phyloP scores from a whole-genome alignment of 352 stramenopile genomes.

The Globisporangium canariense region DNA sequence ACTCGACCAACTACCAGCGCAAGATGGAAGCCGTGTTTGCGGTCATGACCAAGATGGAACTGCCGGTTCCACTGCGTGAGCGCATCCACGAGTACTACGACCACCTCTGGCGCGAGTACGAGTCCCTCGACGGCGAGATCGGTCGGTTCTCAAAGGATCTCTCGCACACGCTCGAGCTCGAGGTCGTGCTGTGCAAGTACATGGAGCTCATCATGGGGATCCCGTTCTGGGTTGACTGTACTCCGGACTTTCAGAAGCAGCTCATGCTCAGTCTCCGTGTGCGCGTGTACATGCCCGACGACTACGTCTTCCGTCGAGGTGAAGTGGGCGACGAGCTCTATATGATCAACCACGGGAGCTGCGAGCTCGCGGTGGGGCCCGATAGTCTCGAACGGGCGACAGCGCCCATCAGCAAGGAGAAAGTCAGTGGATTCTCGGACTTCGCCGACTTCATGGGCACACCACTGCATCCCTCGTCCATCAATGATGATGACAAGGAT shows the following conservation, averaged over 20 bases:
- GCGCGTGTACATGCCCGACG: constrained; percentile 52
- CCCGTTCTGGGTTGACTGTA: constrained; percentile 33
- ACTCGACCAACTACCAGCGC: constrained; percentile 48
- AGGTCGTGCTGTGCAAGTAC: constrained; percentile 74
- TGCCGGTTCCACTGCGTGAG: constrained; percentile 44
- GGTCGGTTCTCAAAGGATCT: constrained; percentile 48
- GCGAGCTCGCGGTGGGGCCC: not conserved
- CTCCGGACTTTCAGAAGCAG: constrained; percentile 30
- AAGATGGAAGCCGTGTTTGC: constrained; percentile 65
- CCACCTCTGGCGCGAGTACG: constrained; percentile 65
- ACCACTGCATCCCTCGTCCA: too few relatives aligned
- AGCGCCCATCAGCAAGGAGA: too few relatives aligned
- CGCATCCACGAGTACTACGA: constrained; percentile 69
- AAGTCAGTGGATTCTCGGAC: too few relatives aligned
- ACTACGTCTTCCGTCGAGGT: not conserved
- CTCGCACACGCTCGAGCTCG: constrained; percentile 54
- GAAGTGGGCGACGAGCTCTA: constrained; percentile 2
- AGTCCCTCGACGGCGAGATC: constrained; percentile 51
- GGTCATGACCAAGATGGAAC: constrained; percentile 46
- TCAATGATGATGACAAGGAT: too few relatives aligned
- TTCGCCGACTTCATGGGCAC: too few relatives aligned
- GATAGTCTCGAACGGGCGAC: too few relatives aligned
- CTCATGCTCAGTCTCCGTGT: constrained; percentile 42
- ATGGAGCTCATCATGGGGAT: constrained; percentile 55
- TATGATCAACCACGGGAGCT: not conserved